A percentile compares a stretch with the other conserved stretches of the same genome.
Conservation (phyloP, 2,329 filamentous ascomycete species). For the Fusarium gaditjirri region DNA sequence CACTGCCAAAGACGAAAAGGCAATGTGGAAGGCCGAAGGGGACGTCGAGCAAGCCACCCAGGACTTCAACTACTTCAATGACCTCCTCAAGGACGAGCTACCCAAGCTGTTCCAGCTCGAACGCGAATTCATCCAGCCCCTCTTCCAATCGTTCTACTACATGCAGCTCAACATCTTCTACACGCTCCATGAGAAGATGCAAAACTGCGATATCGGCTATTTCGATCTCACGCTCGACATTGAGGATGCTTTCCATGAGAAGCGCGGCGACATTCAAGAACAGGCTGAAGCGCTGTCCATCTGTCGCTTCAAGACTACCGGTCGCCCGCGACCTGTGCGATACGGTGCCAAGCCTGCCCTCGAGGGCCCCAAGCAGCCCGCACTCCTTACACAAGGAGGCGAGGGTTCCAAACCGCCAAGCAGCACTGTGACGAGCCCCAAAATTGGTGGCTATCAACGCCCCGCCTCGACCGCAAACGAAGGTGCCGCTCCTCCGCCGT, state of each 20-base stretch:
- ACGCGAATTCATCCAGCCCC: constrained; percentile 91
- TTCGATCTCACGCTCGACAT: constrained; percentile 93
- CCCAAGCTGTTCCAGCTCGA: constrained; percentile 92
- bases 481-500: constrained; percentile 75
- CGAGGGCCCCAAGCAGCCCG: constrained; percentile 60
- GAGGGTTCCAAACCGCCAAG: constrained; percentile 45
- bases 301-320: constrained; percentile 90
- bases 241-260: constrained; percentile 88
- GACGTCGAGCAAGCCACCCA: constrained; percentile 92
- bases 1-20: constrained; percentile 95
- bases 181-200: constrained; percentile 98
- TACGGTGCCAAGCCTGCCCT: constrained; percentile 67
- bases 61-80: constrained; percentile 98
- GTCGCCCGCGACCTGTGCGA: constrained; percentile 70
- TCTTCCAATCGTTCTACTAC: constrained; percentile 99
- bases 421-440: constrained; percentile 41
- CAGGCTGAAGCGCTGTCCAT: constrained; percentile 86
- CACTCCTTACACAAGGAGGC: constrained; percentile 64
- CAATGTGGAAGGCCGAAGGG: constrained; percentile 92
- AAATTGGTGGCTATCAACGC: constrained; percentile 49
- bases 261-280: constrained; percentile 89
- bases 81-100: constrained; percentile 93
- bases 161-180: constrained; percentile 99
- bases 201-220: constrained; percentile 95
- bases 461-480: constrained; percentile 56